Evolutionary conservation across 2,329 filamentous ascomycete genomes (phyloP), one percentile per base, ranked within the genome.

Genomic region (Aspergillus niger): DNA sequence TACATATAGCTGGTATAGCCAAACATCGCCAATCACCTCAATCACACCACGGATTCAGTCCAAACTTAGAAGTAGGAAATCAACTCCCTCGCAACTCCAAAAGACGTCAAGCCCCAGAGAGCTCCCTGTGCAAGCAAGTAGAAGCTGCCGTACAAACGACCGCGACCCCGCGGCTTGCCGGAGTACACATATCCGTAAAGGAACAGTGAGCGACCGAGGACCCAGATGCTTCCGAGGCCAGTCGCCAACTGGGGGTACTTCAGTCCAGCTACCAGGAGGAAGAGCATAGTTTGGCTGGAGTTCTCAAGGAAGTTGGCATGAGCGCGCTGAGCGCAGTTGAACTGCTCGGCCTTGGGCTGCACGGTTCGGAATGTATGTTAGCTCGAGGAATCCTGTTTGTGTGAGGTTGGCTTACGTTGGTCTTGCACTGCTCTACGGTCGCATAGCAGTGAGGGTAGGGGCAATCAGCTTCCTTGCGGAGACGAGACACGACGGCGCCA

Each of bases 251-350:
- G 68, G 0, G 86, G 86, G 70, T 82, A 86, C 62, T 76, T 76
- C 57, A 87, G 66, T 2, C 85, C 86, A 0, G 81, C 78, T 57
- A 87, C 77, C 17, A 87, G 74, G 68, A 84, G 77, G 51, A 79
- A 79, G 26, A 81, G 75, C 49, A 85, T 78, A 4, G 81, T 80
- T 57, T 80, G 78, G 2, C 81, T 68, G 63, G 83, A 79, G 72
- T 86, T 85, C 76, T 89, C 86, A 65, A 83, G 74, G 74, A 82
- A 86, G 74, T 88, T 87, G 69, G 79, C 77, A 77, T 86, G 84
- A 17, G 83, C 80, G 65, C 84, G 79, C 67, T 86, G 83, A 24
- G 83, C 83, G 75, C 80, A 81, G 70, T 82, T 82, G 74, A 82
- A 82, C 58, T 79, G 69, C 60, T 82, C 73, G 30, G 80, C 79